phyloP scores from a whole-genome alignment of 2,329 filamentous ascomycete species.

The Exophiala spinifera region DNA sequence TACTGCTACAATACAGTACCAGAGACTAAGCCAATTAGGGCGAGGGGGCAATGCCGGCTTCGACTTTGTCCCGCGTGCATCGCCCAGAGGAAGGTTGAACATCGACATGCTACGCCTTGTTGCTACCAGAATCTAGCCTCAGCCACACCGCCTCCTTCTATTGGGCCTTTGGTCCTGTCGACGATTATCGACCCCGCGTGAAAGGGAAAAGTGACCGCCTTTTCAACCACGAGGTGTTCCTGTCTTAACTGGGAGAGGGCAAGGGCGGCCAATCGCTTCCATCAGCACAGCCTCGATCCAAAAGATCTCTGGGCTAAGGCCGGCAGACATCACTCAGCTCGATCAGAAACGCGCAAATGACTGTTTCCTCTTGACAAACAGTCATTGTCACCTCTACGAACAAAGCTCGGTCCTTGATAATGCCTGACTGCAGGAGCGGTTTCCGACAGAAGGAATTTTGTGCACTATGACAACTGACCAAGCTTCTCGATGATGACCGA shows the following conservation, averaged over 20 bases:
- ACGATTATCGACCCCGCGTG: background rate
- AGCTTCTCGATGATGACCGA: slow-evolving; percentile 12
- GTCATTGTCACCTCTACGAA: slow-evolving; percentile 4
- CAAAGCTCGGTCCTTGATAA: slow-evolving; percentile 11
- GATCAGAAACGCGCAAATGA: background rate
- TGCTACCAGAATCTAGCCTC: slow-evolving; percentile 8
- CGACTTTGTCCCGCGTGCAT: background rate
- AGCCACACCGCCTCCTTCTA: slow-evolving; percentile 6
- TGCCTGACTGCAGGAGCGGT: slow-evolving; percentile 11
- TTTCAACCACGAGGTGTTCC: background rate
- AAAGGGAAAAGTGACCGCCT: background rate
- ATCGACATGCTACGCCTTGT: slow-evolving; percentile 12
- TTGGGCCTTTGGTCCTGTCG: background rate
- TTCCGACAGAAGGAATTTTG: slow-evolving; percentile 8
- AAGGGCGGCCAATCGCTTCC: background rate
- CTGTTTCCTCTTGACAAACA: background rate
- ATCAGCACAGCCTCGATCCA: slow-evolving; percentile 10
- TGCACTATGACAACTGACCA: slow-evolving; percentile 14
- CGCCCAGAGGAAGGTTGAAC: background rate
- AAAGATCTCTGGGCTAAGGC: background rate
- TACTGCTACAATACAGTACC: background rate
- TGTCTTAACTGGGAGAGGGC: background rate
- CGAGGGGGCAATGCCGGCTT: background rate
- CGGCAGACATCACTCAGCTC: background rate
- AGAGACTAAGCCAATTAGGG: slow-evolving; percentile 12